Base-by-base conservation (phyloP, 2,329 filamentous ascomycete species). In the Phyllosticta paracitricarpa region DNA sequence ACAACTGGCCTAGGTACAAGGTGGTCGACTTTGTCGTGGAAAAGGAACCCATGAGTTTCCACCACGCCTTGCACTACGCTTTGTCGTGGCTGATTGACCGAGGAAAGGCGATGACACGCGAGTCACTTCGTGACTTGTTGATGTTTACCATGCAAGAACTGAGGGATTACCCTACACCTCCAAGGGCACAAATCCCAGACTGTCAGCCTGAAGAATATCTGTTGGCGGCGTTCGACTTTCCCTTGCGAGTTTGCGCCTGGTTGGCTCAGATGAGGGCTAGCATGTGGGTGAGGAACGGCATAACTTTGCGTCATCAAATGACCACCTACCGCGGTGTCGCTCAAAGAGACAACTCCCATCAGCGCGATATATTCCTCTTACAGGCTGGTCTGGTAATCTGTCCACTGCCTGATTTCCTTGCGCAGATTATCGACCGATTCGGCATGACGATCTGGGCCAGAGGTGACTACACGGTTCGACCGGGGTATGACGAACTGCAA, bases 241-340 rank as follows among this genome's bases (percentile, higher is more conserved):
- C 95, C 0, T 79, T 99, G 3, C 84, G 95, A 58, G 92, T 97
- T 0, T 97, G 91, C 71, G 91, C 91, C 22, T 99, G 94, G 94
- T 80, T 99, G 33, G 89, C 94, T 5, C 95, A 99, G 77, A 97
- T 99, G 85, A 96, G 96, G 73, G 91, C 93, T 19, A 90, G 91
- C 58, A 96, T 97, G 86, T 99, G 95, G 94, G 93, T 99, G 65
- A 86, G 94, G 61, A 99, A 99, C 71, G 94, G 94, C 2, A 91
- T 99, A 70, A 97, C 93, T 68, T 82, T 99, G 58, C 86, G 93
- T 51, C 94, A 99, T 72, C 94, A 99, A 74, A 94, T 95, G 72
- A 89, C 89, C 58, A 94, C 92, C 19, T 99, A 99, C 72, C 87
- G 91, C 17, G 92, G 91, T 51, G 91, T 97, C 14, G 85, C 86